Evolutionary conservation across 129 eudicot species (phyloP).

Genomic region (Artemisia annua): DNA sequence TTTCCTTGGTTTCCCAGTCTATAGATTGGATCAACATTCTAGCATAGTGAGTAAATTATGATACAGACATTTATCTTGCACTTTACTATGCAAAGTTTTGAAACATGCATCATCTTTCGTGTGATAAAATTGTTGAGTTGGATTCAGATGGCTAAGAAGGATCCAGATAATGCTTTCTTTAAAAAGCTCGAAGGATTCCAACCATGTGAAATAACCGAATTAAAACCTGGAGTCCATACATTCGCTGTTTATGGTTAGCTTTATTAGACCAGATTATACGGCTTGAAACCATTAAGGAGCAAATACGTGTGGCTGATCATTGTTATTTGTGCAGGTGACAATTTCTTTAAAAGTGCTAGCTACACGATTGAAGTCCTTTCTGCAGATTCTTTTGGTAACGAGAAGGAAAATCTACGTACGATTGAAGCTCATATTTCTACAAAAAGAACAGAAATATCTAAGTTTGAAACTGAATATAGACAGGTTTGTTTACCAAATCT

Average conservation of each 20-base stretch:
- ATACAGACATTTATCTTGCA: not conserved
- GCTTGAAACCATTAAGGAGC: not conserved
- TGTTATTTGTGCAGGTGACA: conserved; percentile 61
- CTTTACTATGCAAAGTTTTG: not conserved
- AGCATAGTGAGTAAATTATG: conserved; percentile 49
- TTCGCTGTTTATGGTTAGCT: conserved; percentile 89
- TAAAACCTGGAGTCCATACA: conserved; percentile 77
- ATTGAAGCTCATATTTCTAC: conserved; percentile 85
- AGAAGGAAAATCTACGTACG: conserved; percentile 68
- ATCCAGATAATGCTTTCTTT: conserved; percentile 84
- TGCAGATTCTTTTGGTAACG: conserved; percentile 63
- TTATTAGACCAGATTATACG: not conserved
- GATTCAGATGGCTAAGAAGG: conserved; percentile 71
- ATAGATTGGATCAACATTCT: conserved; percentile 65
- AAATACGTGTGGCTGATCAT: not conserved
- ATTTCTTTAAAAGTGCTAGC: conserved; percentile 83
- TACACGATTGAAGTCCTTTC: conserved; percentile 88
- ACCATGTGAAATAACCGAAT: conserved; percentile 86
- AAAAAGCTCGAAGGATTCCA: conserved; percentile 89
- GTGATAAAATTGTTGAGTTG: conserved; percentile 17
- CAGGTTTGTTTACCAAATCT: conserved; percentile 49
- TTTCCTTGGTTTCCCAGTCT: conserved; percentile 93
- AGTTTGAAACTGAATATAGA: conserved; percentile 92
- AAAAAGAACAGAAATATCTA: conserved; percentile 79
- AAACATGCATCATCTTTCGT: not conserved